These are phyloP conservation scores for Leishmania martiniquensis DNA, from an alignment of 208 protist species.

Conservation along the genomic window DNA sequence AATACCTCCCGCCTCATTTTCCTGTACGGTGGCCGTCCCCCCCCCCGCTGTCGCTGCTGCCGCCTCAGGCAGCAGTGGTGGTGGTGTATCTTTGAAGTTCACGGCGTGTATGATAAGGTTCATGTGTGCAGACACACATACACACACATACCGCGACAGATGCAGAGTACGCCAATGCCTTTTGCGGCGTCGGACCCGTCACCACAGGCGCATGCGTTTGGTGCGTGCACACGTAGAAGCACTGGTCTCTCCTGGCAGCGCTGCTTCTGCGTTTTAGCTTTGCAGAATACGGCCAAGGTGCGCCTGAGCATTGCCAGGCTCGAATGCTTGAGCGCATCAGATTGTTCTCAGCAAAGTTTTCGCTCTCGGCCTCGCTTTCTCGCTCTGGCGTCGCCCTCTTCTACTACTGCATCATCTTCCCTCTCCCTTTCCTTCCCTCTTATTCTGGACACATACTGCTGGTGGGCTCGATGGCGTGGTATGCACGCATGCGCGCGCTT, in stretches of 20 bases:
- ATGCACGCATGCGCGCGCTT: background rate
- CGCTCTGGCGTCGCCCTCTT: background rate
- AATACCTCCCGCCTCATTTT: background rate
- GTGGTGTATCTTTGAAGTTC: background rate
- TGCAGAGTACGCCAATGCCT: no score
- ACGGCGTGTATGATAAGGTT: background rate
- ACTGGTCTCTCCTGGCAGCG: background rate
- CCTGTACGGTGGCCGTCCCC: background rate
- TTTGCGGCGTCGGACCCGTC: no score
- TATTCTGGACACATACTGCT: background rate
- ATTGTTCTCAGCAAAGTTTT: background rate
- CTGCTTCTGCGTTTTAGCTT: background rate
- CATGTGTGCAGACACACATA: background rate
- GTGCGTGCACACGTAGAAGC: background rate
- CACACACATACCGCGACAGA: no score
- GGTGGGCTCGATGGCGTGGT: background rate
- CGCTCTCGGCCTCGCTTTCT: background rate
- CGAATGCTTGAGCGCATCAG: background rate
- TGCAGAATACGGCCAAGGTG: no score
- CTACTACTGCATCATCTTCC: background rate
- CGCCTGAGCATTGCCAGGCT: background rate
- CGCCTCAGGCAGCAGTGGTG: no score
- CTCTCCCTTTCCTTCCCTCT: conserved; percentile 19
- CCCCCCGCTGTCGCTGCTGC: no score
- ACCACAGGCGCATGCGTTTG: no score